A percentile compares a stretch with the other conserved stretches of the same genome.
Conservation (phyloP, 345 rosid species). For the Citrus inodora region DNA sequence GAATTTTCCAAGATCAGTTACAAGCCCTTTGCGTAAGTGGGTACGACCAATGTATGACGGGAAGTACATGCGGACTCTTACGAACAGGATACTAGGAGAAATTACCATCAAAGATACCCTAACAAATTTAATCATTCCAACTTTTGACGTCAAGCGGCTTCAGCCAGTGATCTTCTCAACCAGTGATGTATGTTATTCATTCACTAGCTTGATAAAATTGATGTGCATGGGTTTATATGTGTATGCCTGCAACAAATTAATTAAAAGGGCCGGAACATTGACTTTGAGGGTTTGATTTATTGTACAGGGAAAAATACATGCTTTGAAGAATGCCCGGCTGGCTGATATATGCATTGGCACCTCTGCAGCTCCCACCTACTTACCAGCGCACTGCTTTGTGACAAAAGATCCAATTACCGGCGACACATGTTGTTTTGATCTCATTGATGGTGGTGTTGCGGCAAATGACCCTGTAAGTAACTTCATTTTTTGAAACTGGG, state of each 20-base stretch:
- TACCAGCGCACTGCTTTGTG: constrained; percentile 24
- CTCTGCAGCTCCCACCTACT: constrained; percentile 30
- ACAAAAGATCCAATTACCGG: background rate
- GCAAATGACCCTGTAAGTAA: constrained; percentile 31
- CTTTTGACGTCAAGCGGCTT: constrained; percentile 21
- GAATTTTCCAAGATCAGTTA: background rate
- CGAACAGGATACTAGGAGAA: background rate
- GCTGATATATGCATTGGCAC: constrained; percentile 27
- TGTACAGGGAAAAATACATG: too few relatives aligned
- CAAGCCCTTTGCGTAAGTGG: background rate
- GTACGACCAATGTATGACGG: background rate
- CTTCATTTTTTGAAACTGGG: background rate
- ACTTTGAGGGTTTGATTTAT: background rate
- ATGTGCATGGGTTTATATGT: too few relatives aligned
- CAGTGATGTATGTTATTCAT: background rate
- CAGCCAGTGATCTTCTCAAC: constrained; percentile 25
- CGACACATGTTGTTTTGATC: constrained; percentile 11
- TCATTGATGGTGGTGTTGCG: constrained; percentile 31
- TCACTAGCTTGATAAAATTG: too few relatives aligned
- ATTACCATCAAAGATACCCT: background rate
- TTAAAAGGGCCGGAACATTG: background rate
- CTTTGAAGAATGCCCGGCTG: constrained; percentile 17
- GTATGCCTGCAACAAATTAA: too few relatives aligned
- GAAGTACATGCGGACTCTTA: background rate
- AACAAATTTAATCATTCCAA: constrained; percentile 12